Conservation (phyloP, 1,139 yeast species). For the Yamadazyma mexicana region DNA sequence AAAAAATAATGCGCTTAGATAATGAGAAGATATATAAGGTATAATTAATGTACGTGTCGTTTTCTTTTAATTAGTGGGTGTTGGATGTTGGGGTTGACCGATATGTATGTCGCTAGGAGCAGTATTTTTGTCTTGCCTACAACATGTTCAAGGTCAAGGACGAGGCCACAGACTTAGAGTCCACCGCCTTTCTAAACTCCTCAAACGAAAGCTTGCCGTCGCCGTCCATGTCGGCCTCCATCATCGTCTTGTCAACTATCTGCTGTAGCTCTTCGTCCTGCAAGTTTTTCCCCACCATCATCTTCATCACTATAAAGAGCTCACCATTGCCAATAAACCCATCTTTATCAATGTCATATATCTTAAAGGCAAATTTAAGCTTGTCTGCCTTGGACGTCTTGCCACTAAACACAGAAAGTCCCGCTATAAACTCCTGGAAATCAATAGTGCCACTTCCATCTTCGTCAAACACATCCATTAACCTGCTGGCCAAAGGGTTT, state of each 20-base stretch:
- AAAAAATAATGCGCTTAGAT: slow-evolving; percentile 1
- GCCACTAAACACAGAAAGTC: slow-evolving; percentile 89
- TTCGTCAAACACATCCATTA: slow-evolving; percentile 92
- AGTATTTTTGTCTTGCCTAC: too few relatives aligned
- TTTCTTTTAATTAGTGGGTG: too few relatives aligned
- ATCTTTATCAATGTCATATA: slow-evolving; percentile 94
- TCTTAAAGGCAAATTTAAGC: slow-evolving; percentile 84
- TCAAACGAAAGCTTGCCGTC: slow-evolving; percentile 86
- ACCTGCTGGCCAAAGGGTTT: slow-evolving; percentile 85
- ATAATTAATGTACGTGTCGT: not conserved
- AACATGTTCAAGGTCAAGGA: slow-evolving; percentile 53
- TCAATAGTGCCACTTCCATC: slow-evolving; percentile 94
- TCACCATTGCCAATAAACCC: slow-evolving; percentile 96
- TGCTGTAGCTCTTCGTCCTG: slow-evolving; percentile 90
- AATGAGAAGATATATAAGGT: not conserved
- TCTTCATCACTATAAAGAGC: slow-evolving; percentile 83
- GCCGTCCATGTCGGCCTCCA: slow-evolving; percentile 91
- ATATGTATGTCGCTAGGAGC: too few relatives aligned
- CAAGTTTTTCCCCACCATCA: slow-evolving; percentile 95
- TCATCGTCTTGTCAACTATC: slow-evolving; percentile 89
- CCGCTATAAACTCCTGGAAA: slow-evolving; percentile 91
- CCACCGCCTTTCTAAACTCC: slow-evolving; percentile 79
- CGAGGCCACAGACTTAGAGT: slow-evolving; percentile 62
- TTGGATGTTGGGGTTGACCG: too few relatives aligned
- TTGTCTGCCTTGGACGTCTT: slow-evolving; percentile 83